Conservation (phyloP, 2,329 filamentous ascomycete species). For the Penicillium glabrum region DNA sequence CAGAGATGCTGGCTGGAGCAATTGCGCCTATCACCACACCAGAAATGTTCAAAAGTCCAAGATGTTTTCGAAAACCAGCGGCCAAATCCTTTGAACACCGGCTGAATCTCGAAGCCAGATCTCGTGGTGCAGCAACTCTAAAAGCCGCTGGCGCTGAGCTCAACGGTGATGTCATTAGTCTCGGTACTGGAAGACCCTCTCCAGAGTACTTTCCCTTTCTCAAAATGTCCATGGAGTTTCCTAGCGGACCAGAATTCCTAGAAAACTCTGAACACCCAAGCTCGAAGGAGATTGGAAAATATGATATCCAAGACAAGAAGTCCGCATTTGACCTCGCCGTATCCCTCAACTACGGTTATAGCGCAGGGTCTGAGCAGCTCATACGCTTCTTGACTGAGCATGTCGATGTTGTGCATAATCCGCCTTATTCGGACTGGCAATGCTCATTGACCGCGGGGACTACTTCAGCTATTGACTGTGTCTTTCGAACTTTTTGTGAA, state of each 20-base stretch:
- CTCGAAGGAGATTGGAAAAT: not conserved
- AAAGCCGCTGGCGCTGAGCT: not conserved
- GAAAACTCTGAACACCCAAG: no score
- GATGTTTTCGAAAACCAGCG: not conserved
- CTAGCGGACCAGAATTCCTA: not conserved
- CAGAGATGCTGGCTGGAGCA: not conserved
- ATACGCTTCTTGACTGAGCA: conserved; percentile 85
- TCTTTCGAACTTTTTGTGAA: conserved; percentile 72
- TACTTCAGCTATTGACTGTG: conserved; percentile 76
- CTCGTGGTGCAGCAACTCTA: not conserved
- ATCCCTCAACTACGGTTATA: conserved; percentile 83
- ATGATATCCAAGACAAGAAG: not conserved
- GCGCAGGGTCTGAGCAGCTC: conserved; percentile 75
- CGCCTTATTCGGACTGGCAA: conserved; percentile 71
- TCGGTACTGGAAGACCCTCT: not conserved
- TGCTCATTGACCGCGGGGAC: conserved; percentile 75
- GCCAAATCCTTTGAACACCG: not conserved
- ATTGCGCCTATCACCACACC: not conserved
- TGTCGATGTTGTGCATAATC: conserved; percentile 78
- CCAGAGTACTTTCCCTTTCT: not conserved
- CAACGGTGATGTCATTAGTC: not conserved
- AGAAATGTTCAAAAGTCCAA: not conserved
- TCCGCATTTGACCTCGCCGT: conserved; percentile 67
- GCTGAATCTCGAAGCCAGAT: not conserved
- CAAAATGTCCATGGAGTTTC: not conserved